Base-by-base conservation (phyloP, 2,329 filamentous ascomycete species). In the Fusarium caatingaense region DNA sequence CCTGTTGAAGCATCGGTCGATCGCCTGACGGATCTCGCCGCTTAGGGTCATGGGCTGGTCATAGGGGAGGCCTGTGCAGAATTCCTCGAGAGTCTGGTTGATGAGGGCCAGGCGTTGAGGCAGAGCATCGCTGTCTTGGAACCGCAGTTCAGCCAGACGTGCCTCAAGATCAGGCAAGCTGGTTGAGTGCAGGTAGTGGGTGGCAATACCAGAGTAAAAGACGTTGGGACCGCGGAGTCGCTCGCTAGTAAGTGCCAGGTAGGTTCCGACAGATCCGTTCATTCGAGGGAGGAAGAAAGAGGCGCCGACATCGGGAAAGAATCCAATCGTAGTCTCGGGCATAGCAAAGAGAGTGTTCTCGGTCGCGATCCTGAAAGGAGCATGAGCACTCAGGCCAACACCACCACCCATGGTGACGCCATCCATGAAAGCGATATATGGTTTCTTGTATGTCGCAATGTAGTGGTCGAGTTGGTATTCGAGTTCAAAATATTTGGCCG, bases 331-430 rank as follows among this genome's bases (percentile, higher is more conserved):
- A 6, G 96, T 99, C 83, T 99, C 96, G 30, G 96, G 96, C 96
- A 99, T 99, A 73, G 97, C 94, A 76, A 99, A 98, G 49, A 97
- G 83, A 8, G 96, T 99, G 78, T 91, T 92, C 82, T 99, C 96
- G 5, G 96, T 99, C 40, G 96, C 96, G 78, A 99, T 97, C 65
- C 96, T 88, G 86, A 99, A 95, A 5, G 96, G 97, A 4, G 96
- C 95, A 81, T 99, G 97, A 55, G 97, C 88, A 80, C 93, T 97
- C 60, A 99, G 87, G 9, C 96, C 96, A 56, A 98, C 96, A 72
- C 96, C 96, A 59, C 96, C 96, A 59, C 96, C 96, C 96, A 99
- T 99, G 55, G 97, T 99, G 80, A 97, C 92, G 64, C 96, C 96
- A 77, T 99, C 96, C 91, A 99, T 97, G 78, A 98, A 92, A 32